Evolutionary conservation across 352 stramenopile species (phyloP).

Genomic region (Pythium plurisporium): DNA sequence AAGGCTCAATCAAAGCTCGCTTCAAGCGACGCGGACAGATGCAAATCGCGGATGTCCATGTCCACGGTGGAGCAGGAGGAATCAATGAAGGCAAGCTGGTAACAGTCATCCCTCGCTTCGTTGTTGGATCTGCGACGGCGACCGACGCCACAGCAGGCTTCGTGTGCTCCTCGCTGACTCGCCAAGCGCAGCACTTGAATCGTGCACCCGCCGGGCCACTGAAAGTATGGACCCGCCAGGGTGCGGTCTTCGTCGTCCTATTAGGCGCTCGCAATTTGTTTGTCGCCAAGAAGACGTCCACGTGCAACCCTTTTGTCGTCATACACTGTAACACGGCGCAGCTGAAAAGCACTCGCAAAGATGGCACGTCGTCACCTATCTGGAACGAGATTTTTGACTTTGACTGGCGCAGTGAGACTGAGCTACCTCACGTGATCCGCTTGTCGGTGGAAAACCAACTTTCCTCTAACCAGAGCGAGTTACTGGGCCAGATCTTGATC

Average conservation of each 20-base stretch:
- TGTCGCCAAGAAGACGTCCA: slow-evolving; percentile 53
- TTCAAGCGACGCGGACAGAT: slow-evolving; percentile 72
- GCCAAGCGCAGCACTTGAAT: neutral
- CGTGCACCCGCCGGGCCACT: neutral
- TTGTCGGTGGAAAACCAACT: slow-evolving; percentile 66
- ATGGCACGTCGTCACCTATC: slow-evolving; percentile 53
- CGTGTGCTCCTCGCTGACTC: neutral
- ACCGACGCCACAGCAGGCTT: slow-evolving; percentile 16
- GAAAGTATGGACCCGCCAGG: slow-evolving; percentile 57
- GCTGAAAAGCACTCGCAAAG: slow-evolving; percentile 63
- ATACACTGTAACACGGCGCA: slow-evolving; percentile 48
- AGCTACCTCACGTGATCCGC: slow-evolving; percentile 24
- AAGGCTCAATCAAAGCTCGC: slow-evolving; percentile 41
- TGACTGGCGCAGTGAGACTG: slow-evolving; percentile 33
- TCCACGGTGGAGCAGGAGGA: neutral
- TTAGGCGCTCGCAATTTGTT: slow-evolving; percentile 47
- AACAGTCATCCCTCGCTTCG: slow-evolving; percentile 56
- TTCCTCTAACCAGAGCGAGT: slow-evolving; percentile 58
- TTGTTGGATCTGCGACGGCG: slow-evolving; percentile 39
- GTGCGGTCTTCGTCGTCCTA: slow-evolving; percentile 42
- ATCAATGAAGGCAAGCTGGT: slow-evolving; percentile 40
- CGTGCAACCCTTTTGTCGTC: slow-evolving; percentile 69
- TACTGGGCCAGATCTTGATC: slow-evolving; percentile 51
- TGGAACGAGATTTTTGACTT: slow-evolving; percentile 84
- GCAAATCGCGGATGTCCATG: slow-evolving; percentile 51